Base-by-base conservation (phyloP, 805 yeast genomes). In the Saccharomycopsis fodiens region DNA sequence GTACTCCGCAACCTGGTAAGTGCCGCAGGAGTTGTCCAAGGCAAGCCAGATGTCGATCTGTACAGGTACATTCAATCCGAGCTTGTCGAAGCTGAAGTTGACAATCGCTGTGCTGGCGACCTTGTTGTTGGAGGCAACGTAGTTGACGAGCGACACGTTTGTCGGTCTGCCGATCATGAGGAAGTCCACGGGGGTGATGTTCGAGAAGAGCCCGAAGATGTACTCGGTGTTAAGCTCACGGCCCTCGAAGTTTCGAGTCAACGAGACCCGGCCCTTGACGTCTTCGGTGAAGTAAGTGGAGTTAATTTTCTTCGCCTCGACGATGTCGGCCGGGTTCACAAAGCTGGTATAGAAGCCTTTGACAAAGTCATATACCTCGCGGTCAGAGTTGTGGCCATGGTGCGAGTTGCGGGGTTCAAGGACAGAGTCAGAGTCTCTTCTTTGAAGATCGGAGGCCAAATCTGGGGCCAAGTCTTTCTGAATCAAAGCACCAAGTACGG, bases 211-310 rank as follows among this genome's bases (percentile, higher is more conserved):
- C 16, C 57, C 61, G 45, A 53, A 57, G 15, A 55, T 37, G 35
- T 56, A 57, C 37, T 55, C 59, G 5, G 59, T 56, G 41, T 55
- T 55, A 35, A 56, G 45, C 46, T 57, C 61, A 15, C 35, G 41
- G 5, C 58, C 59, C 15, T 34, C 49, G 30, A 50, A 57, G 10
- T 46, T 44, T 46, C 61, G 51, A 7, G 60, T 54, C 23, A 55
- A 41, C 17, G 53, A 52, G 16, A 55, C 55, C 30, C 56, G 43
- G 20, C 59, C 59, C 13, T 46, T 46, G 30, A 41, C 45, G 39
- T 50, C 53, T 19, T 50, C 51, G 13, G 55, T 36, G 46, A 57
- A 56, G 22, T 43, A 36, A 13, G 57, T 53, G 3, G 56, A 50
- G 47, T 55, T 57, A 42, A 57, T 56, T 4, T 46, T 27, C 3